Base-by-base conservation (phyloP, 352 stramenopile species). In the Pythium aphanidermatum region DNA sequence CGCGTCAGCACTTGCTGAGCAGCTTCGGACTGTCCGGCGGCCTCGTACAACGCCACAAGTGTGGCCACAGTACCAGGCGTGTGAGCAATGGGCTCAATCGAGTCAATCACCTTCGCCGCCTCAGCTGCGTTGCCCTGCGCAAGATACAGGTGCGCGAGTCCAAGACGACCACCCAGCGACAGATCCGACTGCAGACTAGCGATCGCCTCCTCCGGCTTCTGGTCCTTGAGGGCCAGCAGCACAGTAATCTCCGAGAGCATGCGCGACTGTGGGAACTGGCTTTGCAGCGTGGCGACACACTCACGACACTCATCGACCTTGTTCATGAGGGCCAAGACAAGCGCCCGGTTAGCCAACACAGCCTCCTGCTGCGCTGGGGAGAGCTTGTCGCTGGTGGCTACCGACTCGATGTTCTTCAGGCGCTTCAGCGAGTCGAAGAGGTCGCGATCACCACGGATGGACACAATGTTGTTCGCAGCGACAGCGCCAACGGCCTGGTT, bases 391-490 rank as follows among this genome's bases (percentile, higher is more conserved):
- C 51, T 71, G 37, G 81, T 17, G 24, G 76, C 62, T 6, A 64
- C 60, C 11, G 62, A 39, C 42, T 84, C 72, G 33, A 89, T 74
- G 40, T 47, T 74, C 50, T 88, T 86, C 32, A 92, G 58, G 0
- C 78, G 74, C 72, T 92, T 92, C 32, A 90, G 64, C 33, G 81
- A 92, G 52, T 92, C 81, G n/a, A 92, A 64, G 6, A 87, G 57
- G 23, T 92, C 81, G 31, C 72, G 72, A 44, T 89, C 74, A 36
- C 73, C 76, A 37, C 79, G 78, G 41, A 92, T 86, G 19, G 75
- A 65, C 46, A 89, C 81, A 17, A 92, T 83, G 49, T 92, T 92
- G 63, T 92, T 92, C 27, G 58, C 67, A 19, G 78, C 81, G 17
- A 90, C 74, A 29, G 69, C 74, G 12, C 45, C 69, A n/a, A 88